Evolutionary conservation across 371 early-diverging fungal species (phyloP).

Genomic region (Zopfochytrium polystomum): DNA sequence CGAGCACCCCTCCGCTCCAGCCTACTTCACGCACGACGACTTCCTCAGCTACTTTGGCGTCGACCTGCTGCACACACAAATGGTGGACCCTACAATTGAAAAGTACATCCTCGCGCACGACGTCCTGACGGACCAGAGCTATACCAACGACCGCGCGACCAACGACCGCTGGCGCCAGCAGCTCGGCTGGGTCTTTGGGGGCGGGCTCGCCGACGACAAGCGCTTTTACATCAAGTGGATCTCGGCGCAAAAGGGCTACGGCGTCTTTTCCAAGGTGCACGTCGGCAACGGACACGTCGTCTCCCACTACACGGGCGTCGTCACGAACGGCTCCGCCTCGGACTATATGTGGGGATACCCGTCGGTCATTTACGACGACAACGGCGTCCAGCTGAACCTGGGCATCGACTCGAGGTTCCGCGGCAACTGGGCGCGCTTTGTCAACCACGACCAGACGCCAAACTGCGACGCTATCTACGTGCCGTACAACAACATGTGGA

Average conservation of each 20-base stretch:
- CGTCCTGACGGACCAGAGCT: neutral
- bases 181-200: neutral
- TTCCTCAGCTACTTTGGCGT: constrained; percentile 14
- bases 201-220: neutral
- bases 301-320: constrained; percentile 18
- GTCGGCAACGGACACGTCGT: constrained; percentile 10
- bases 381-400: constrained; percentile 9
- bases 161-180: neutral
- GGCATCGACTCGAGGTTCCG: constrained; percentile 8
- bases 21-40: constrained; percentile 10
- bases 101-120: constrained; percentile 1
- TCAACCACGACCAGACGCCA: constrained; percentile 13
- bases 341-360: constrained; percentile 1
- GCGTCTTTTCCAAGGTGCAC: constrained; percentile 17
- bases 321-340: neutral
- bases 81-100: constrained; percentile 3
- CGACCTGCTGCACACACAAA: neutral
- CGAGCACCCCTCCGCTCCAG: neutral
- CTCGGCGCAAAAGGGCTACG: constrained; percentile 16
- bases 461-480: constrained; percentile 17
- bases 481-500: constrained; percentile 16
- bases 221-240: constrained; percentile 14
- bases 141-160: constrained; percentile 1
- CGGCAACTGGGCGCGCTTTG: too few species aligned
- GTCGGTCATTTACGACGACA: neutral